Conservation (phyloP, 306 rosid species). For the Oemleria cerasiformis region DNA sequence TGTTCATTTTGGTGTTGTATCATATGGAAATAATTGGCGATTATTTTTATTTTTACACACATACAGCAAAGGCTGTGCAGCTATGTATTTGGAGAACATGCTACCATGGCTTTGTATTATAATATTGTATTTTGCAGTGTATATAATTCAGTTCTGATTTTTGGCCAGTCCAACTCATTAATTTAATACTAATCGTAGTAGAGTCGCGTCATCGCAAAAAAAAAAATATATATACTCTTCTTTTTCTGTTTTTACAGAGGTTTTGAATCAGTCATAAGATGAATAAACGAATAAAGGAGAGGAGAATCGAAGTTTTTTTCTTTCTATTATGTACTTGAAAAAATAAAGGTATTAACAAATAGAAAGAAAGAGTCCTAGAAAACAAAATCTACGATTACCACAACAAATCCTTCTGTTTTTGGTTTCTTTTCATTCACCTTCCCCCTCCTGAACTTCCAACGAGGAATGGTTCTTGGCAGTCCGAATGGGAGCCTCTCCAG, state of each 20-base stretch:
- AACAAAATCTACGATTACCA: not conserved
- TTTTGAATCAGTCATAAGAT: not conserved
- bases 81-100: conserved; percentile 19
- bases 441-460: conserved; percentile 8
- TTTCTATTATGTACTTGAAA: not conserved
- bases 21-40: conserved; percentile 4
- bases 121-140: not conserved
- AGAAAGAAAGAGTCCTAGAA: not conserved
- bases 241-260: too few species aligned
- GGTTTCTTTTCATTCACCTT: not conserved
- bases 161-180: too few species aligned
- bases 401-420: conserved; percentile 4
- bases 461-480: not conserved
- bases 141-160: not conserved
- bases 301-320: not conserved
- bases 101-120: conserved; percentile 5
- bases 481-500: not conserved
- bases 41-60: not conserved
- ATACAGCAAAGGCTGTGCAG: conserved; percentile 6
- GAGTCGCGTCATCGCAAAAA: too few species aligned
- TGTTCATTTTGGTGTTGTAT: conserved; percentile 22
- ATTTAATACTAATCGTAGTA: not conserved
- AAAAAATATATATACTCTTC: too few species aligned
- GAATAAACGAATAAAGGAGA: not conserved
- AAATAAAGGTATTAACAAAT: conserved; percentile 5